Evolutionary conservation across 2,329 filamentous ascomycete genomes (phyloP).

Genomic region (Diplodia intermedia): DNA sequence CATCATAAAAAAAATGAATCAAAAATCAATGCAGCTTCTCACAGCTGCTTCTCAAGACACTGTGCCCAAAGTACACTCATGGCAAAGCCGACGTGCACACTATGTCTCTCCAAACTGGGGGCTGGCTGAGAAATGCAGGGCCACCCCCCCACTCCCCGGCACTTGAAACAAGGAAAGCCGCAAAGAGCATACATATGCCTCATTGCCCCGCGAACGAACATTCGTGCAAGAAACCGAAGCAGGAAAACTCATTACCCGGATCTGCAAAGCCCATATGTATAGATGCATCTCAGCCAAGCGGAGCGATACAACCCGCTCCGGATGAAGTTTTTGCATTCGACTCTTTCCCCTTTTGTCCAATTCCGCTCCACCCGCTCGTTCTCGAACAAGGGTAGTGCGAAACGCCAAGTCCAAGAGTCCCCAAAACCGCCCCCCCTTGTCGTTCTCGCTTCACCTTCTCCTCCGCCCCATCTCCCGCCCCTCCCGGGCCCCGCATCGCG

Average conservation of each 20-base stretch:
- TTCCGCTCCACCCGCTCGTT: background rate
- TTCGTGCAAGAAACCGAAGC: background rate
- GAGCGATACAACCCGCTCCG: background rate
- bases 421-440: too few relatives aligned
- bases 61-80: background rate
- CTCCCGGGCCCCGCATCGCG: background rate
- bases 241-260: background rate
- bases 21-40: background rate
- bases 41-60: background rate
- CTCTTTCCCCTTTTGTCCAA: background rate
- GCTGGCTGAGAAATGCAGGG: background rate
- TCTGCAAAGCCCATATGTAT: background rate
- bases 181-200: background rate
- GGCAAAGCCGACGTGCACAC: background rate
- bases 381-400: background rate
- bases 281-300: background rate
- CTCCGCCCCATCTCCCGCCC: background rate
- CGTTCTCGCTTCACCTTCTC: background rate
- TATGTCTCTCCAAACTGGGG: background rate
- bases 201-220: background rate
- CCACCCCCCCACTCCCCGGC: background rate
- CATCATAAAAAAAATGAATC: background rate
- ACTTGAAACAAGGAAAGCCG: background rate
- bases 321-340: background rate
- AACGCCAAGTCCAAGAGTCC: background rate